Evolutionary conservation across 2,329 filamentous ascomycete species (phyloP).

Genomic region (Aspergillus sp.): DNA sequence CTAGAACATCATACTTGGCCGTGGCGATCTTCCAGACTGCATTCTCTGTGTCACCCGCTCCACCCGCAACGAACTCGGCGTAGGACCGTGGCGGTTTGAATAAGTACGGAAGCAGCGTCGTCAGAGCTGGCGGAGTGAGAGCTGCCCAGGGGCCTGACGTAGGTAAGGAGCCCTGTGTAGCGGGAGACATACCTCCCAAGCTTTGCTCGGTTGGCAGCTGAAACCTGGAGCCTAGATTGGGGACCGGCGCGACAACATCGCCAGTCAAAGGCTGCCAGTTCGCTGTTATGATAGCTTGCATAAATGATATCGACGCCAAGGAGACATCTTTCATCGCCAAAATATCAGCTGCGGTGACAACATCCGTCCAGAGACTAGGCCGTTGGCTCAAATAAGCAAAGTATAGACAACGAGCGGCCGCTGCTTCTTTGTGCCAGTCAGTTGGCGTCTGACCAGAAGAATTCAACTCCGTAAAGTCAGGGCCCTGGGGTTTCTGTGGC

Average conservation of each 20-base stretch:
- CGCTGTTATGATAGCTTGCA: constrained; percentile 46
- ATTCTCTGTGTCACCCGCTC: constrained; percentile 49
- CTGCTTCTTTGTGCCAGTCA: constrained; percentile 40
- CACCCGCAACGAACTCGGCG: constrained; percentile 49
- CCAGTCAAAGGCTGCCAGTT: constrained; percentile 42
- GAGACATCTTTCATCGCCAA: constrained; percentile 51
- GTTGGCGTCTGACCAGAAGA: constrained; percentile 27
- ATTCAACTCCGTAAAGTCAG: constrained; percentile 26
- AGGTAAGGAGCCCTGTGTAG: constrained; percentile 29
- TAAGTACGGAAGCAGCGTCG: constrained; percentile 47
- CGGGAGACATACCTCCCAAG: constrained; percentile 30
- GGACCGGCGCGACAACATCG: constrained; percentile 16
- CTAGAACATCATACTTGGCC: constrained; percentile 50
- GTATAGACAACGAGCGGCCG: constrained; percentile 48
- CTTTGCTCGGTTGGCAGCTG: constrained; percentile 34
- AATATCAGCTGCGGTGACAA: constrained; percentile 48
- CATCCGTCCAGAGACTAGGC: constrained; percentile 44
- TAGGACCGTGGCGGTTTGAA: constrained; percentile 50
- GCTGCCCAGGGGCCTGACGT: constrained; percentile 44
- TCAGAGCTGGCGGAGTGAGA: constrained; percentile 44
- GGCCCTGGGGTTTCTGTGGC: constrained; percentile 25
- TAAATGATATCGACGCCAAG: constrained; percentile 46
- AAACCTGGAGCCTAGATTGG: constrained; percentile 18
- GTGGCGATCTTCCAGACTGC: constrained; percentile 50
- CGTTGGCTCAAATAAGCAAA: constrained; percentile 47